Percentiles rank a stretch among this genome's conserved stretches.
Evolutionary conservation across 805 yeast genomes (phyloP).

Genomic region (Dipodascopsis uninucleata): DNA sequence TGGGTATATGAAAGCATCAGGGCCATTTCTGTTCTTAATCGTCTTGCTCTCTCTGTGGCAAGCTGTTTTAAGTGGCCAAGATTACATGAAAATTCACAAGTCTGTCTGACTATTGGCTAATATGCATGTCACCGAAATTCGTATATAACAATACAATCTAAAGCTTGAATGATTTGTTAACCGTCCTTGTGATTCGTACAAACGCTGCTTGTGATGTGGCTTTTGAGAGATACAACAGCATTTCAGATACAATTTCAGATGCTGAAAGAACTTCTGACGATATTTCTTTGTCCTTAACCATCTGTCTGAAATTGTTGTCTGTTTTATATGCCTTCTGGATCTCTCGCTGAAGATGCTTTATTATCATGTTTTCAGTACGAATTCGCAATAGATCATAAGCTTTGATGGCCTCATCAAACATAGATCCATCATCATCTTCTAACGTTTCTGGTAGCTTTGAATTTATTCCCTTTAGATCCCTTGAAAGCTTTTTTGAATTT

Average conservation of each 20-base stretch:
- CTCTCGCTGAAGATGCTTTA: constrained; percentile 32
- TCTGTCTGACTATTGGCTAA: too few species aligned
- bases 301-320: constrained; percentile 12
- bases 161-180: constrained; percentile 15
- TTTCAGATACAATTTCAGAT: constrained; percentile 10
- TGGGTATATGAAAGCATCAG: constrained; percentile 4
- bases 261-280: constrained; percentile 13
- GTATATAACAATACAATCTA: background rate
- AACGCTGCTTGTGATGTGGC: constrained; percentile 17
- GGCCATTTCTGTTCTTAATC: background rate
- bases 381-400: constrained; percentile 39
- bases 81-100: too few species aligned
- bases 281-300: constrained; percentile 16
- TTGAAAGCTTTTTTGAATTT: constrained; percentile 4
- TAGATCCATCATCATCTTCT: constrained; percentile 37
- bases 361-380: constrained; percentile 35
- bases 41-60: too few species aligned
- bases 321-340: constrained; percentile 19
- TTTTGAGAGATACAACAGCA: constrained; percentile 16
- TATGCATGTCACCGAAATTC: background rate
- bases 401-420: constrained; percentile 44
- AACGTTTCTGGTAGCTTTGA: constrained; percentile 22
- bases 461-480: constrained; percentile 8
- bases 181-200: constrained; percentile 12
- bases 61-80: too few species aligned